These are phyloP conservation scores for Coemansia sp. DNA, from an alignment of 192 early-diverging fungal genomes.

Conservation along the genomic window DNA sequence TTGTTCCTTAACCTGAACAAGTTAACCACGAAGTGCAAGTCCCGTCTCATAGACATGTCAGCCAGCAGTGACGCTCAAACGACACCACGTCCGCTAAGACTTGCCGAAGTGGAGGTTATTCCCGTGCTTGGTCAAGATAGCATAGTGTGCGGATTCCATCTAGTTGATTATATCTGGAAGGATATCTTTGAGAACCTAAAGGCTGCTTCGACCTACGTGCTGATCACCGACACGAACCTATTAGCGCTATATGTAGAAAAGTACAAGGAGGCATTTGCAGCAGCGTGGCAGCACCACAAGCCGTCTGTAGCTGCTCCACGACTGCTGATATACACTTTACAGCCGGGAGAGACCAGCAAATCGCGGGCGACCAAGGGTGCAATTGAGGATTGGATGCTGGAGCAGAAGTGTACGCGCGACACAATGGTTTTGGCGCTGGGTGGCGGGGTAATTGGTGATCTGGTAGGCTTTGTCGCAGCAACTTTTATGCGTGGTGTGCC, in stretches of 20 bases:
- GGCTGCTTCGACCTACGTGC: slow-evolving; percentile 76
- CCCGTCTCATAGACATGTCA: neutral
- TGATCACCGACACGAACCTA: slow-evolving; percentile 86
- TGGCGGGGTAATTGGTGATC: slow-evolving; percentile 96
- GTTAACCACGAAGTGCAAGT: neutral
- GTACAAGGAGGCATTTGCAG: slow-evolving; percentile 59
- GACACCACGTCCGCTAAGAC: slow-evolving; percentile 24
- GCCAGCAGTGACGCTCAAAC: slow-evolving; percentile 4
- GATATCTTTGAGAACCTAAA: slow-evolving; percentile 71
- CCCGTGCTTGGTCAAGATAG: slow-evolving; percentile 86
- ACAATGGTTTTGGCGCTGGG: slow-evolving; percentile 91
- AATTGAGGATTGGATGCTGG: slow-evolving; percentile 92
- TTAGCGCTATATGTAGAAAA: slow-evolving; percentile 69
- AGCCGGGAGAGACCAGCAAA: slow-evolving; percentile 88
- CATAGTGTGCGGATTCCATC: slow-evolving; percentile 82
- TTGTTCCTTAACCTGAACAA: slow-evolving; percentile 1
- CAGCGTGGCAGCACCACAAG: slow-evolving; percentile 27
- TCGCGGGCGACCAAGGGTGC: slow-evolving; percentile 79
- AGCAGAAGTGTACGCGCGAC: slow-evolving; percentile 84
- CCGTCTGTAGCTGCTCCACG: slow-evolving; percentile 38
- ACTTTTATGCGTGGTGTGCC: slow-evolving; percentile 97
- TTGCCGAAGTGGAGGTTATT: slow-evolving; percentile 66
- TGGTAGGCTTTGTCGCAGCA: slow-evolving; percentile 94
- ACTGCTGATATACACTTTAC: slow-evolving; percentile 73
- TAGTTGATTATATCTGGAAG: slow-evolving; percentile 69